A percentile compares a stretch with the other conserved stretches of the same genome.
Evolutionary conservation across 345 rosid species (phyloP).

Genomic region (Arabidopsis suecica): DNA sequence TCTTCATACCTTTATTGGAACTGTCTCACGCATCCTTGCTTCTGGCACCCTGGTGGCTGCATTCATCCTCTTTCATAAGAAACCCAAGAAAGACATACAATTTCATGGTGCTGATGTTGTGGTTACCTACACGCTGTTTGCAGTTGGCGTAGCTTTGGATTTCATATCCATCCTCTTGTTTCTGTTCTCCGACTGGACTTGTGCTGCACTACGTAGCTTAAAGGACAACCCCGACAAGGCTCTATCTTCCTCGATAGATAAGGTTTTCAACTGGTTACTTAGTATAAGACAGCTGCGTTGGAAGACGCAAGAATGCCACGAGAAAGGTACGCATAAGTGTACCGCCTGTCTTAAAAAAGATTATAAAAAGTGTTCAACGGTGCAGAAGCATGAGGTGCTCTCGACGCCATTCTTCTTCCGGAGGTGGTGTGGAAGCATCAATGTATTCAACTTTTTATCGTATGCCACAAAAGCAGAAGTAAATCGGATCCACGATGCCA

Average conservation of each 20-base stretch:
- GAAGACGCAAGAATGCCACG: not conserved
- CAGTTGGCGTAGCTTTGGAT: constrained; percentile 57
- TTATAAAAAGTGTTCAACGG: not conserved
- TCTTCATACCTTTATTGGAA: constrained; percentile 48
- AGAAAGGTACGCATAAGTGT: not conserved
- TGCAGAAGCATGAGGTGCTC: constrained; percentile 14
- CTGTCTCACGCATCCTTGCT: constrained; percentile 38
- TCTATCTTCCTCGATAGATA: not conserved
- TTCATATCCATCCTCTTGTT: constrained; percentile 48
- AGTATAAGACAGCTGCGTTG: constrained; percentile 31
- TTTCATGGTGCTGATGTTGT: constrained; percentile 45
- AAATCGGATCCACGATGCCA: constrained; percentile 35
- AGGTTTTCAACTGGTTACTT: constrained; percentile 39
- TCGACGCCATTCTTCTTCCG: constrained; percentile 45
- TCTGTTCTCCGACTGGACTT: constrained; percentile 63
- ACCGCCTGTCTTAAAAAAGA: not conserved
- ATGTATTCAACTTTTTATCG: constrained; percentile 54
- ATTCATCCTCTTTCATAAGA: constrained; percentile 45
- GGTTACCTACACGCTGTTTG: constrained; percentile 55
- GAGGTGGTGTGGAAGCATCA: constrained; percentile 62
- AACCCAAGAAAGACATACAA: constrained; percentile 22
- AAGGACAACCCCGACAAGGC: constrained; percentile 17
- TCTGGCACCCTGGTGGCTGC: constrained; percentile 40
- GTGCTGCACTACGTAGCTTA: constrained; percentile 33
- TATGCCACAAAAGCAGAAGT: constrained; percentile 52